Percentiles rank a stretch among this genome's conserved stretches.
These are phyloP conservation scores for Aureobasidium sp. DNA, from an alignment of 2,329 filamentous ascomycete species.

Conservation along the genomic window DNA sequence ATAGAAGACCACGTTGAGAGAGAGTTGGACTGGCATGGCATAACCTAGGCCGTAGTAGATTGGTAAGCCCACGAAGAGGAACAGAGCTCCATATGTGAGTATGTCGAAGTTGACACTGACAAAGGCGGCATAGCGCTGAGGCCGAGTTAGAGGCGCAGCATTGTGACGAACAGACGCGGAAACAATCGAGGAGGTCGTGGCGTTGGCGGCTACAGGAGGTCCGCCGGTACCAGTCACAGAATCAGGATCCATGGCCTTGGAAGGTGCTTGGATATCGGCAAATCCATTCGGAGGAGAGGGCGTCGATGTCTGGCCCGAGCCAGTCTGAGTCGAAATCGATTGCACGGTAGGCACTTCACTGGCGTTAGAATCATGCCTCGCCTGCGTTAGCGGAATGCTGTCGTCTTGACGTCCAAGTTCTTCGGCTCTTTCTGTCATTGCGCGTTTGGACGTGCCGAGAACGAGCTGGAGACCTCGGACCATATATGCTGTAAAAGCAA, in stretches of 20 bases:
- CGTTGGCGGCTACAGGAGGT: constrained; percentile 18
- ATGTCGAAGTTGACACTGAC: constrained; percentile 43
- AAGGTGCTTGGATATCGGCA: constrained; percentile 18
- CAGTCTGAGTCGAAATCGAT: neutral
- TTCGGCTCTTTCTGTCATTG: constrained; percentile 46
- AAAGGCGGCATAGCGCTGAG: constrained; percentile 45
- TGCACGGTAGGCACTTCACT: constrained; percentile 5
- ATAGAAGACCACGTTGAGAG: constrained; percentile 48
- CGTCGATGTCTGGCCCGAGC: neutral
- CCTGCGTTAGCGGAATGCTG: constrained; percentile 41
- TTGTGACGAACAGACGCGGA: constrained; percentile 31
- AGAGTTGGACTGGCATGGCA: constrained; percentile 40
- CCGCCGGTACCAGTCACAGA: constrained; percentile 22
- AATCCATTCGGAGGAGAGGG: neutral
- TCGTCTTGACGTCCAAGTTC: constrained; percentile 43
- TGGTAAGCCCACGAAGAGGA: constrained; percentile 48
- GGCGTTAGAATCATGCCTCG: constrained; percentile 13
- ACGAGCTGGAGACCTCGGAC: constrained; percentile 48
- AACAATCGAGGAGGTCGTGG: neutral
- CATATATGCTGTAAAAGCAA: constrained; percentile 48
- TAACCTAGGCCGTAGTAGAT: constrained; percentile 50
- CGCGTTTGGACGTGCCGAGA: constrained; percentile 47
- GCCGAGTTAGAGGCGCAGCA: constrained; percentile 39
- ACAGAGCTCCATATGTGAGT: constrained; percentile 39
- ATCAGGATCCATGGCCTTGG: constrained; percentile 22